phyloP scores from a whole-genome alignment of 371 early-diverging fungal species.

The Thermomucor indicae-seudaticae region DNA sequence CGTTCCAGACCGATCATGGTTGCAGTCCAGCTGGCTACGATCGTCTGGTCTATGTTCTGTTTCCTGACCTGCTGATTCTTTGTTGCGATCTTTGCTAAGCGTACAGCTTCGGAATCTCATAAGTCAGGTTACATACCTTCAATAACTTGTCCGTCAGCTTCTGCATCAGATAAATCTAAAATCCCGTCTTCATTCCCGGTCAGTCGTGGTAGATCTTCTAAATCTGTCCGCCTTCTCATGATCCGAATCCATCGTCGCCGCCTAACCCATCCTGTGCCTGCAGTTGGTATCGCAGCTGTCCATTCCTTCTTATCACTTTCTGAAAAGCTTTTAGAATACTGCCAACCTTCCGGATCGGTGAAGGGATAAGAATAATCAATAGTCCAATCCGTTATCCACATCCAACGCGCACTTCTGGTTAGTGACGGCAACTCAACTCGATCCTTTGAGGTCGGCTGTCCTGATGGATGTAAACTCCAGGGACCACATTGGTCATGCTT shows the following conservation, averaged over 20 bases:
- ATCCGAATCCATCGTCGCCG: slow-evolving; percentile 75
- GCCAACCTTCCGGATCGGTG: slow-evolving; percentile 60
- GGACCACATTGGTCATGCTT: slow-evolving; percentile 50
- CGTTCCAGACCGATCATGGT: background rate
- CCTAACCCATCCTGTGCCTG: slow-evolving; percentile 61
- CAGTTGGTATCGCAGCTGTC: slow-evolving; percentile 38
- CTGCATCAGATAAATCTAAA: too few species aligned
- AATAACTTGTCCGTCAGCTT: too few species aligned
- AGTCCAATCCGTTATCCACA: slow-evolving; percentile 83
- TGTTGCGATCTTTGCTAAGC: too few species aligned
- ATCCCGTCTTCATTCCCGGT: too few species aligned
- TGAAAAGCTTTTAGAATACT: slow-evolving; percentile 61
- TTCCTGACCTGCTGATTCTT: too few species aligned
- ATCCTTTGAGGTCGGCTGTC: slow-evolving; percentile 45
- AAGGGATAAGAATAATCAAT: slow-evolving; percentile 61
- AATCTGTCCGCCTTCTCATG: slow-evolving; percentile 63
- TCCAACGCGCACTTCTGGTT: slow-evolving; percentile 54
- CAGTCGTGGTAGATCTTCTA: background rate
- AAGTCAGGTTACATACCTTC: too few species aligned
- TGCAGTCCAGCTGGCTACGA: too few species aligned
- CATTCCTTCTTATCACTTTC: slow-evolving; percentile 46
- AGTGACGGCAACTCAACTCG: slow-evolving; percentile 46
- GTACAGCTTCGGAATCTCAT: too few species aligned
- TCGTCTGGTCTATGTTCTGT: too few species aligned
- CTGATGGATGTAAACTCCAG: slow-evolving; percentile 54